Conservation (phyloP, 129 eudicot species). For the Flaveria trinervia region DNA sequence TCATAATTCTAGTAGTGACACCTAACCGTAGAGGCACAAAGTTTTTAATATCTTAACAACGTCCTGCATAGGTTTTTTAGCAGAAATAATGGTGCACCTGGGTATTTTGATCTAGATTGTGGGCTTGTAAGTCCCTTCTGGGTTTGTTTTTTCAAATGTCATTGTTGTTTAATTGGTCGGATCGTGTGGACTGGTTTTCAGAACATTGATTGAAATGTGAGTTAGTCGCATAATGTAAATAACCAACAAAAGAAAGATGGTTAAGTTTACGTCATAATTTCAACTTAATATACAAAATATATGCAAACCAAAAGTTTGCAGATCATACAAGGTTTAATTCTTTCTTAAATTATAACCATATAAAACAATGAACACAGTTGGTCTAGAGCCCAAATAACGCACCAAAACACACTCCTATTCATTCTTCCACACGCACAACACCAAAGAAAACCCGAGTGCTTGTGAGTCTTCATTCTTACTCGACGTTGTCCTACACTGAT, state of each 20-base stretch:
- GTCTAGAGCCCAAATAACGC: background rate
- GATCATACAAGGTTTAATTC: background rate
- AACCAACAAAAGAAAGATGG: too few species aligned
- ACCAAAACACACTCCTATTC: slow-evolving; percentile 44
- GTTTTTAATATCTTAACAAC: too few species aligned
- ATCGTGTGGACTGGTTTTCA: background rate
- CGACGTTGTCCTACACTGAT: slow-evolving; percentile 20
- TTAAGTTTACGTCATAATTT: background rate
- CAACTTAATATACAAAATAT: slow-evolving; percentile 23
- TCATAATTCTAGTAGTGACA: too few species aligned
- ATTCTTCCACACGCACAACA: slow-evolving; percentile 74
- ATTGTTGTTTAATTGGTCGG: background rate
- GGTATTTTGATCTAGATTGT: too few species aligned
- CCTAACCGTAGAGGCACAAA: too few species aligned
- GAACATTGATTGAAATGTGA: background rate
- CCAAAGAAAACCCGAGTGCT: slow-evolving; percentile 57
- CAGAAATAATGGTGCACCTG: too few species aligned
- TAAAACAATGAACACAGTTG: background rate
- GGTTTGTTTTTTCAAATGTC: background rate
- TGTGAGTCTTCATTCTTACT: slow-evolving; percentile 44
- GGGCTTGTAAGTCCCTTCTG: too few species aligned
- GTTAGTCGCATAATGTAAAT: background rate
- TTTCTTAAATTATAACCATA: background rate
- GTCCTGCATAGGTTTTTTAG: too few species aligned
- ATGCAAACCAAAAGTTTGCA: slow-evolving; percentile 10